Evolutionary conservation across 2,329 filamentous ascomycete genomes (phyloP), one percentile per base, ranked within the genome.

Genomic region (Pseudopithomyces chartarum): DNA sequence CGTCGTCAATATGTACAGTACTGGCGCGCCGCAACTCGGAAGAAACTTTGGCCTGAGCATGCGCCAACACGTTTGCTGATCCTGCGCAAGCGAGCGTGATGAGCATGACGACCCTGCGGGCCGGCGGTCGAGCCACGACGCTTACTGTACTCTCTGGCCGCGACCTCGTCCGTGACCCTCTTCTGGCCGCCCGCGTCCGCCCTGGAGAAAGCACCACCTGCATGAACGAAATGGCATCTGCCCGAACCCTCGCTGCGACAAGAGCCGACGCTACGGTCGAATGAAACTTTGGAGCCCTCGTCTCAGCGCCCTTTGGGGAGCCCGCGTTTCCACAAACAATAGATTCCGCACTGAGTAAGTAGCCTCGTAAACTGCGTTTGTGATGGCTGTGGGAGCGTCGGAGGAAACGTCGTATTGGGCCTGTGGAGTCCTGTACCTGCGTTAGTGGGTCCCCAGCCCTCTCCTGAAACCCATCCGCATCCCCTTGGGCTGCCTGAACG

Each of bases 321-420:
- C 67, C 60, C 39, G 49, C 65, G 66, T 71, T 71, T 62, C 66
- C 65, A 56, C 63, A 71, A 71, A 70, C 68, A 29, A 29, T 29
- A 66, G n/a, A n/a, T n/a, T n/a, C 55, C 52, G 58, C 54, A 51
- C 38, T 36, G 48, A 52, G 47, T 51, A n/a, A n/a, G n/a, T n/a
- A n/a, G n/a, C n/a, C n/a, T n/a, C n/a, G n/a, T n/a, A 59, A 61
- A 60, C 54, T 53, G 51, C 56, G 50, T 64, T 69, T 66, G 63
- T 63, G 60, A 60, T 61, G 55, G 45, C 55, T 44, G 42, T 34
- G 49, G 50, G 44, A 33, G 47, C 22, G 26, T 66, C 73, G 73
- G 71, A 69, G 68, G 61, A 74, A 71, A 66, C 60, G 61, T 64
- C 70, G 42, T 51, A 68, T 74, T 69, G 58, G 73, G 67, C 63